Conservation (phyloP, 257 asterid genomes). For the Jacaranda mimosifolia region DNA sequence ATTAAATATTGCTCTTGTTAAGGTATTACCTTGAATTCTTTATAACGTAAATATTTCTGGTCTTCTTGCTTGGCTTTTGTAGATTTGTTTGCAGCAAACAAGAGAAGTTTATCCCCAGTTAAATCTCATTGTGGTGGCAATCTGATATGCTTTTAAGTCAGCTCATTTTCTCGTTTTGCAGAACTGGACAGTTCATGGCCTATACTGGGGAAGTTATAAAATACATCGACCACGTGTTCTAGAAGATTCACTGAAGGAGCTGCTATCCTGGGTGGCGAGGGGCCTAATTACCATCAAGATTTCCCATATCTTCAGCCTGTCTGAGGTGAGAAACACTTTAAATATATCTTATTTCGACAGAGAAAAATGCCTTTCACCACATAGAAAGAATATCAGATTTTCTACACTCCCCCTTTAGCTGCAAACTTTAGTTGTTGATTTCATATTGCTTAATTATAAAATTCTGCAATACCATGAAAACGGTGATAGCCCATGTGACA, state of each 20-base stretch:
- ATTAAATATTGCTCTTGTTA: constrained; percentile 89
- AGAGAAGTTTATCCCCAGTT: neutral
- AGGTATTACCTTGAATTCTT: constrained; percentile 57
- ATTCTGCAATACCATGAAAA: no score
- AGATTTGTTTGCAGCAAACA: constrained; percentile 3
- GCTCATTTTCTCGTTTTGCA: constrained; percentile 36
- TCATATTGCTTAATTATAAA: no score
- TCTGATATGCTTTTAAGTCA: neutral
- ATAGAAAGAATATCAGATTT: no score
- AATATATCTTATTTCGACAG: neutral
- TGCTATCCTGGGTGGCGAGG: constrained; percentile 79
- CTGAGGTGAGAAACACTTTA: constrained; percentile 63
- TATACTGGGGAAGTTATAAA: constrained; percentile 93
- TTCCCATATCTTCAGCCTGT: constrained; percentile 70
- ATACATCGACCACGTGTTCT: constrained; percentile 71
- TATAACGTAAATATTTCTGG: neutral
- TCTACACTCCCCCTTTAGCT: no score
- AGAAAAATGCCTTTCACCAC: neutral
- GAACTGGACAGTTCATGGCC: constrained; percentile 98
- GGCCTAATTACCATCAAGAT: constrained; percentile 77
- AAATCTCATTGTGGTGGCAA: constrained; percentile 7
- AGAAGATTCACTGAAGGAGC: constrained; percentile 82
- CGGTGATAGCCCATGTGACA: no score
- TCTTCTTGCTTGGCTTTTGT: constrained; percentile 14
- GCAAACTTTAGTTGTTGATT: no score